phyloP scores from a whole-genome alignment of 1,284 basidiomycete genomes.

The Sparassis latifolia region DNA sequence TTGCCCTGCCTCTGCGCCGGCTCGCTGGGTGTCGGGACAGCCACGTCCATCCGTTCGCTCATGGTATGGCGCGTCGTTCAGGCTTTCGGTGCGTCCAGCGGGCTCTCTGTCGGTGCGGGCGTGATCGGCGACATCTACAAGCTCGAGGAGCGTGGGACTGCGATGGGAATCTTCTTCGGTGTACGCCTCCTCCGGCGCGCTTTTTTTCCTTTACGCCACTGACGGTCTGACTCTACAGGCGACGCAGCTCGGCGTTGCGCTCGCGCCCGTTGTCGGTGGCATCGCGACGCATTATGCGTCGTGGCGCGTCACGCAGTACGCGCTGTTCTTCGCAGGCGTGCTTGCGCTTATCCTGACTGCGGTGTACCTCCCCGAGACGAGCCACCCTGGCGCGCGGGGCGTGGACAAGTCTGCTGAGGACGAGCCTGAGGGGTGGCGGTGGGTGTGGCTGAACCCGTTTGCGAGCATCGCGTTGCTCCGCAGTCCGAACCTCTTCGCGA shows the following conservation, averaged over 20 bases:
- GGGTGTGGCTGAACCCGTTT: conserved; percentile 57
- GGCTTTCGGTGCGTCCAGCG: conserved; percentile 45
- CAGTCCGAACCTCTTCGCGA: conserved; percentile 50
- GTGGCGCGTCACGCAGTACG: conserved; percentile 64
- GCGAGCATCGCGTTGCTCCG: conserved; percentile 42
- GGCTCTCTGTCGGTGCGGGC: conserved; percentile 41
- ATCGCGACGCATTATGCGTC: conserved; percentile 48
- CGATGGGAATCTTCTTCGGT: conserved; percentile 41
- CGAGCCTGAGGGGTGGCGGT: conserved; percentile 20
- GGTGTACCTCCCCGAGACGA: conserved; percentile 55
- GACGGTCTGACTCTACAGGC: conserved; percentile 13
- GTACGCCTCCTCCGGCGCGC: conserved; percentile 21
- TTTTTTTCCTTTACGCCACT: not conserved
- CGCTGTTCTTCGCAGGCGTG: conserved; percentile 40
- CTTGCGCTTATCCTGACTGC: conserved; percentile 41
- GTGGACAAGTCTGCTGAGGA: conserved; percentile 28
- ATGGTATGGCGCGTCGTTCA: conserved; percentile 62
- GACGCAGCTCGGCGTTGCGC: conserved; percentile 28
- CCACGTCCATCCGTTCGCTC: conserved; percentile 40
- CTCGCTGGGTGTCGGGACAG: conserved; percentile 52
- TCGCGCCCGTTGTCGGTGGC: conserved; percentile 34
- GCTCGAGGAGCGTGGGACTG: conserved; percentile 39
- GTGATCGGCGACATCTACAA: conserved; percentile 45
- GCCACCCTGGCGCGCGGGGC: conserved; percentile 35
- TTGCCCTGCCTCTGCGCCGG: conserved; percentile 56